Base-by-base conservation (phyloP, 1,284 basidiomycete genomes). In the Taiwanofungus camphoratus region DNA sequence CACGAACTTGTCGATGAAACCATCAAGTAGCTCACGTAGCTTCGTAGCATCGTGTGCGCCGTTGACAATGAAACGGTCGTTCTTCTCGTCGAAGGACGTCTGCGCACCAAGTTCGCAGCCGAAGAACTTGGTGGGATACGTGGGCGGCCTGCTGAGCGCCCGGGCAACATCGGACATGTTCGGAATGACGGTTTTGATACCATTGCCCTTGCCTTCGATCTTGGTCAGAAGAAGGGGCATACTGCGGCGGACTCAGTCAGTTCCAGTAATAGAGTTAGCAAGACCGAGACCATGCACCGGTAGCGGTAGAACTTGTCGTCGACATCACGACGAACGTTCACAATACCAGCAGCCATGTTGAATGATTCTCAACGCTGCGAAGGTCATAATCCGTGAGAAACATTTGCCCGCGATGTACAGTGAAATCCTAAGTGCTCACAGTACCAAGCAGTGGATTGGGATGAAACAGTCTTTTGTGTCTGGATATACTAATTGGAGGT, bases 131-230 rank as follows among this genome's bases (percentile, higher is more conserved):
- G 94, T 98, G 42, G 95, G 89, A 65, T 98, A 95, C 41, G 92
- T 82, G 23, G 96, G 89, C 51, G 96, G 95, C 52, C 96, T 87
- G 63, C 87, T 92, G 58, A 99, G 79, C 31, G 96, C 92, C 46
- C 92, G 87, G 39, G 95, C 92, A 54, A 99, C 89, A 68, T 99
- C 96, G 51, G 92, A 83, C 93, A 99, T 98, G 72, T 99, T 99
- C 36, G 92, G 92, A 44, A 96, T 71, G 61, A 97, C 93, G 31
- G 96, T 99, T 74, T 99, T 99, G 73, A 99, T 99, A 53, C 96
- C 96, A 64, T 99, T 99, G 45, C 96, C 96, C 68, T 93, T 93
- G 58, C 96, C 96, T 70, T 99, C 96, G 41, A 99, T 94, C 74
- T 99, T 99, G 55, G 89, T 97, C 56, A 82, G 77, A 49, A 99